Base-by-base conservation (phyloP, 169 alveolate genomes). In the Plasmodium sp. region DNA sequence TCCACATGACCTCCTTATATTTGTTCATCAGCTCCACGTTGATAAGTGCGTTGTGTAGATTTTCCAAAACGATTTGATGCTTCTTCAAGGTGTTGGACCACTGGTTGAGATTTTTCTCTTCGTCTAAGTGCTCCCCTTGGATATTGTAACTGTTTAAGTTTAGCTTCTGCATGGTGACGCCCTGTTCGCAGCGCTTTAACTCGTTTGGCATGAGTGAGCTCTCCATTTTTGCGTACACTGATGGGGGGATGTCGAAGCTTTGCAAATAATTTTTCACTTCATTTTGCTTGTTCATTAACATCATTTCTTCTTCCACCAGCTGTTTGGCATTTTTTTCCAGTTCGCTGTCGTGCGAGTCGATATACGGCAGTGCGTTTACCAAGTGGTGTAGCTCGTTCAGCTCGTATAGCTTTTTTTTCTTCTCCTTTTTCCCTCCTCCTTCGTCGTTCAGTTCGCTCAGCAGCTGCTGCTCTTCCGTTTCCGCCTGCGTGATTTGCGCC, bases 251-350 rank as follows among this genome's bases (percentile, higher is more conserved):
- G 4, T 48, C 84, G 10, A 71, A 84, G 45, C 34, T 45, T 72
- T 84, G 77, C 34, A 84, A 54, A 84, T 84, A 84, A 41, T 84
- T 48, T 72, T 84, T 84, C 31, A 84, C 31, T 48, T 84, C 84
- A 45, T 84, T 84, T 72, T 72, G 51, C 27, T 84, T 48, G 27
- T 84, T 31, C 93, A 84, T 84, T 84, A 84, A 72, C 22, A 41
- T 84, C 93, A 84, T 84, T 73, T 84, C 93, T 84, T 84, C 93
- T 84, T 84, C 93, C 4, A 84, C 83, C 73, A 84, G 6, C 12
- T 39, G 73, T 84, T 84, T 84, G 48, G 93, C 93, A 39, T 71
- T 73, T 84, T 84, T 81, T 18, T 84, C 93, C 33, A 84, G 36
- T 48, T 84, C 93, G 10, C 75, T 84, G 27, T 84, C 93, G 79